Percentiles rank a stretch among this genome's conserved stretches.
These are phyloP conservation scores for Colletotrichum lindemuthianum DNA, from an alignment of 2,329 filamentous ascomycete species.

Conservation along the genomic window DNA sequence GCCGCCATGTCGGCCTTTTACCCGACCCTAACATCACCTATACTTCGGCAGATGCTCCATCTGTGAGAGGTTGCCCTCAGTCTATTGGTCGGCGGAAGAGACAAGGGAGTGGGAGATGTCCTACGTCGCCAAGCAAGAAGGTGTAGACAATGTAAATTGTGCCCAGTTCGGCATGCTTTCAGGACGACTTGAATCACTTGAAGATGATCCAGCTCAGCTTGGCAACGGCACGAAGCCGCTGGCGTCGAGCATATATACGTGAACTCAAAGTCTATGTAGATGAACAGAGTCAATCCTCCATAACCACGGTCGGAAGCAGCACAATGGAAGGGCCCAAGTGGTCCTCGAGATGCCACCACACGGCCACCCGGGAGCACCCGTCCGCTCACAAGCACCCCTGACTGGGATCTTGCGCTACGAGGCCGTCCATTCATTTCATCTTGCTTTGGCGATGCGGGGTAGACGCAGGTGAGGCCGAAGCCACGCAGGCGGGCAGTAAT, in stretches of 20 bases:
- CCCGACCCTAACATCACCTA: constrained; percentile 17
- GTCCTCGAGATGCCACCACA: not conserved
- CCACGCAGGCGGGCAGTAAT: too few species aligned
- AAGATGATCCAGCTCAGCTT: not conserved
- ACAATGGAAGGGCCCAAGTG: too few species aligned
- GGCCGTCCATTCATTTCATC: constrained; percentile 4
- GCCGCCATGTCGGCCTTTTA: constrained; percentile 22
- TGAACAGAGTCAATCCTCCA: too few species aligned
- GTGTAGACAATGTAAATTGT: too few species aligned
- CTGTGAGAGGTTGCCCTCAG: not conserved
- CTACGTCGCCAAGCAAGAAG: too few species aligned
- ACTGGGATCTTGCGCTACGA: constrained; percentile 24
- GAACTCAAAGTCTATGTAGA: too few species aligned
- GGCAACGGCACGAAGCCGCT: not conserved
- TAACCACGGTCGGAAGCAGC: too few species aligned
- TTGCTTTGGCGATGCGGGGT: constrained; percentile 29
- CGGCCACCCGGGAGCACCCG: constrained; percentile 30
- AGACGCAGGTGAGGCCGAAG: not conserved
- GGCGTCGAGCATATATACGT: too few species aligned
- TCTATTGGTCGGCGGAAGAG: constrained; percentile 4
- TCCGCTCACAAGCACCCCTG: constrained; percentile 11
- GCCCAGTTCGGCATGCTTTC: too few species aligned
- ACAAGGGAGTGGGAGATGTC: not conserved
- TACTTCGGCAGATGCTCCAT: constrained; percentile 19
- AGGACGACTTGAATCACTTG: not conserved